Evolutionary conservation across 1,284 basidiomycete species (phyloP), one percentile per base, ranked within the genome.

Genomic region (Heliocybe sulcata): DNA sequence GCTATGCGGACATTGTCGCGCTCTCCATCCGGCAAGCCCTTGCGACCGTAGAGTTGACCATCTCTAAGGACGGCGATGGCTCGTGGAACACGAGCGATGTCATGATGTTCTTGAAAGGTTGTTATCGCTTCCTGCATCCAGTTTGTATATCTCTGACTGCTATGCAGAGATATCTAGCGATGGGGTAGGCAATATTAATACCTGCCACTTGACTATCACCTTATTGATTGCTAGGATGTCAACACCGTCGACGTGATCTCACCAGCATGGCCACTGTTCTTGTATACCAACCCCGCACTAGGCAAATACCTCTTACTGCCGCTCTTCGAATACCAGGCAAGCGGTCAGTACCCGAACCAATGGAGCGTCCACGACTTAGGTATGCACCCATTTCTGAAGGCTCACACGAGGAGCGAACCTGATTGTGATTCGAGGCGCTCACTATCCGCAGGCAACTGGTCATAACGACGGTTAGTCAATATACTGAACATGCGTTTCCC

Each of bases 221-320:
- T 20, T 35, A 51, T 38, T n/a, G 4, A 27, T 6, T 42, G 33
- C 45, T 60, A 81, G 82, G 86, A 87, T 20, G 75, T 83, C 50
- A 85, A 85, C 60, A 86, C 85, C 0, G 81, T 87, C 22, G 85
- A 89, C 60, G 85, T 88, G 27, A 84, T 87, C 57, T 85, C 82
- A 72, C 83, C 85, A 4, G 67, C 82, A 9, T 87, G 82, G 82
- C 83, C 85, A 2, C 64, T 79, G 2, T 73, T 82, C 60, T 67
- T 87, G 19, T 87, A 87, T 64, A 74, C 79, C 35, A 85, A 86
- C 59, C 82, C 84, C 2, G 61, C 59, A 2, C 69, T 86, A 10
- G 82, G 83, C 1, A 83, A 81, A 59, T 77, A 76, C 58, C 72
- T 87, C 10, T 71, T 87, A 14, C 77, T 83, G 56, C 79, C 80